Base-by-base conservation (phyloP, 805 yeast species). In the Kurtzmaniella fragi region DNA sequence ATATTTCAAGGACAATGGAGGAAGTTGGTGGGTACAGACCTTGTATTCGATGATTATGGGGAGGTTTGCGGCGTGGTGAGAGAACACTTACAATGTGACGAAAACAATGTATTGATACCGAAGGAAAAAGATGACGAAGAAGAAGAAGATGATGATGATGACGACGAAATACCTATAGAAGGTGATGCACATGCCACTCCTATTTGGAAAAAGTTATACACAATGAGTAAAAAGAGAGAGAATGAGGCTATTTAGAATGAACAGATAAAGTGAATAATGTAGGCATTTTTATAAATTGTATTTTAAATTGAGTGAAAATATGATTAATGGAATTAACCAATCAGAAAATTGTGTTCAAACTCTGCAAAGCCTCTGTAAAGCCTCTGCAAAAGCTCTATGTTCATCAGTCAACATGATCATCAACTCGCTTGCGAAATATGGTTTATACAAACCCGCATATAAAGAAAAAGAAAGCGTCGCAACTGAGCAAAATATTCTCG, bases 1-100 rank as follows among this genome's bases (percentile, higher is more conserved):
- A 59, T 86, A 3, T 87, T 78, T 55, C 77, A 79, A 57, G 93
- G 95, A 2, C 63, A 69, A 16, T 90, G 97, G 96, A 70, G 73
- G 32, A 75, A 75, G 39, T 59, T 87, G 2, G 81, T 86, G 1
- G 98, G 98, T 0, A 84, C 95, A 0, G 96, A 67, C 35, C 48
- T 66, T 40, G 49, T 68, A 2, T 64, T 67, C 42, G 72, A 69
- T 43, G 74, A 68, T 35, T 55, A 64, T 41, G 74, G 73, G 0
- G 67, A 67, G 28, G 47, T 63, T 31, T 52, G 67, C 26, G 70
- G 71, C 0, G 58, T 59, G 25, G 71, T 65, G 7, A 50, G 56
- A 12, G 73, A 69, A 41, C 73, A 67, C 45, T 57, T 68, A 35
- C 50, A 41, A 2, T 53, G 67, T 34, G 57, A 56, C 28, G 53